phyloP scores from a whole-genome alignment of 768 basidiomycete species.

The Heimioporus sp. region DNA sequence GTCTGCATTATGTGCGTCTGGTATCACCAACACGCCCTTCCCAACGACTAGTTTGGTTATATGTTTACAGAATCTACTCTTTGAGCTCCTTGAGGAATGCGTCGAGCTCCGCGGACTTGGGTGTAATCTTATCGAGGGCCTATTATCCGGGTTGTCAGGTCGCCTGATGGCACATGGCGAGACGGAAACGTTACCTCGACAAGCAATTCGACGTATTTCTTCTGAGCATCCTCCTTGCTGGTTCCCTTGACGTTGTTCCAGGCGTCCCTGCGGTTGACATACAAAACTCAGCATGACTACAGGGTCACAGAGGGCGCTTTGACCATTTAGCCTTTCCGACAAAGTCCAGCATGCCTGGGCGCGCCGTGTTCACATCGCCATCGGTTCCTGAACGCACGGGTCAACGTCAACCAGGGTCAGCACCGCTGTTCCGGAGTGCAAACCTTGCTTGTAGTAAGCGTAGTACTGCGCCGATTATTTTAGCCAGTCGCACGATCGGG shows the following conservation, averaged over 20 bases:
- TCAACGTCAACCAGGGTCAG: not conserved
- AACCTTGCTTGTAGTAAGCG: conserved; percentile 91
- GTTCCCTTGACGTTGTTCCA: conserved; percentile 76
- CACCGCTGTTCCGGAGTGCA: conserved; percentile 6
- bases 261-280: conserved; percentile 64
- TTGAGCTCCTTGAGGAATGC: conserved; percentile 59
- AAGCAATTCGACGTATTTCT: conserved; percentile 75
- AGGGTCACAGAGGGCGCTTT: conserved; percentile 6
- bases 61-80: conserved; percentile 28
- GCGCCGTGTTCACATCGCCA: conserved; percentile 64
- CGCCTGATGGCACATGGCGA: no score
- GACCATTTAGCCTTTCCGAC: conserved; percentile 90
- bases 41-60: not conserved
- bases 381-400: conserved; percentile 50
- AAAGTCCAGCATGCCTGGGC: conserved; percentile 83
- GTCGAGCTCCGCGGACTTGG: conserved; percentile 49
- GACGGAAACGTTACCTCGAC: conserved; percentile 47
- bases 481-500: conserved; percentile 5
- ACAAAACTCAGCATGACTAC: not conserved
- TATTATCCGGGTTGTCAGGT: conserved; percentile 23
- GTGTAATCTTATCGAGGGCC: conserved; percentile 51
- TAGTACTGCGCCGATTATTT: conserved; percentile 70
- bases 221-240: conserved; percentile 67
- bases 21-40: no score
- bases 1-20: no score